These are phyloP conservation scores for Akebia trifoliata DNA, from an alignment of 164 flowering plant species.

Conservation along the genomic window DNA sequence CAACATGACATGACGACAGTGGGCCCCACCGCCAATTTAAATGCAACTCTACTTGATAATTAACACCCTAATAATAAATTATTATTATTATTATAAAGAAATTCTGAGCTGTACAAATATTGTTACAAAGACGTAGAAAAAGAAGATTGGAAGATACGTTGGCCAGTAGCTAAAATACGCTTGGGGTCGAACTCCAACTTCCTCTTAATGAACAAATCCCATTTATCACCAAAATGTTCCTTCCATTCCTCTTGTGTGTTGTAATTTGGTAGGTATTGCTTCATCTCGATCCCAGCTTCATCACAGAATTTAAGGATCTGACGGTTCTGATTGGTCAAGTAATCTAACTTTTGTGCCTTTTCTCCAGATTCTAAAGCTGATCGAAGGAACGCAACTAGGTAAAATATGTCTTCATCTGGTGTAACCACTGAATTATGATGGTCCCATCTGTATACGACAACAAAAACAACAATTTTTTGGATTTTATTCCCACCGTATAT, in stretches of 20 bases:
- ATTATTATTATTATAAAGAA: no score
- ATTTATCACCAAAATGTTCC: conserved; percentile 71
- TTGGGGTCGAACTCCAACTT: conserved; percentile 71
- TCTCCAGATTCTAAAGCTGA: conserved; percentile 66
- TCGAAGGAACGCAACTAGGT: conserved; percentile 72
- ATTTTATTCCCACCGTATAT: no score
- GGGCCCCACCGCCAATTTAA: no score
- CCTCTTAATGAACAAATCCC: conserved; percentile 45
- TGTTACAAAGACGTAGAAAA: conserved; percentile 5
- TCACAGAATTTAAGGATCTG: conserved; percentile 58
- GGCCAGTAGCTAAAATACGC: conserved; percentile 78
- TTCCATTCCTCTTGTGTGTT: conserved; percentile 60
- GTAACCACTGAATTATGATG: conserved; percentile 67
- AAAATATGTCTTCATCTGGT: conserved; percentile 85
- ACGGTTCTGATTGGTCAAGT: conserved; percentile 62
- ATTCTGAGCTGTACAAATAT: neutral
- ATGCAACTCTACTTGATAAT: no score
- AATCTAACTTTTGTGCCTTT: conserved; percentile 45
- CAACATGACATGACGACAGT: no score
- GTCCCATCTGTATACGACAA: conserved; percentile 62
- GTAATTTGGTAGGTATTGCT: conserved; percentile 79
- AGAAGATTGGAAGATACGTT: conserved; percentile 54
- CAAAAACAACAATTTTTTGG: neutral
- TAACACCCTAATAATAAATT: no score
- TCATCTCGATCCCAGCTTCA: conserved; percentile 49